Percentiles rank a stretch among this genome's conserved stretches.
Evolutionary conservation across 768 basidiomycete species (phyloP).

Genomic region (Hydnomerulius pinastri): DNA sequence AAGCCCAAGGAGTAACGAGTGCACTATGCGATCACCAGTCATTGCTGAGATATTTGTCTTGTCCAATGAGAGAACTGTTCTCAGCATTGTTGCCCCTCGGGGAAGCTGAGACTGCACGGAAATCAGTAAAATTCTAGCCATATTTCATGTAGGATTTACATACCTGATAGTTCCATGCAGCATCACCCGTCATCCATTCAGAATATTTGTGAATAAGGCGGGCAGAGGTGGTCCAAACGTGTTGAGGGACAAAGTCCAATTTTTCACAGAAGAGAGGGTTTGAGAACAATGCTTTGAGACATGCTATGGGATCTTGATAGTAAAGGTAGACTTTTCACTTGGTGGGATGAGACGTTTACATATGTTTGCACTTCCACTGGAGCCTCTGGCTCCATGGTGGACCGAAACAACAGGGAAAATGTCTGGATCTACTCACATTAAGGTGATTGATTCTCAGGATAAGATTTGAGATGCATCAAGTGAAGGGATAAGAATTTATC

Average conservation of each 20-base stretch:
- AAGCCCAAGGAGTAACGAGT: constrained; percentile 3
- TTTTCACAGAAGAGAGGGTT: too few relatives aligned
- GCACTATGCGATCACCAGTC: neutral
- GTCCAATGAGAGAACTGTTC: neutral
- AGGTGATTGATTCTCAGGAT: too few relatives aligned
- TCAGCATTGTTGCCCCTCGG: constrained; percentile 4
- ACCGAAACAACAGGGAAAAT: too few relatives aligned
- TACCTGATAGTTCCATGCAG: constrained; percentile 17
- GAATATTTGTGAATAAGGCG: constrained; percentile 8
- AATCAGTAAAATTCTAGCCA: neutral
- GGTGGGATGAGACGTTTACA: too few relatives aligned
- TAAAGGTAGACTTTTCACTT: neutral
- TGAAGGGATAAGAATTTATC: too few relatives aligned
- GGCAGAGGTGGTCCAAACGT: neutral
- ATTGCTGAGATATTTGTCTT: constrained; percentile 5
- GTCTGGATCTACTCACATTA: too few relatives aligned
- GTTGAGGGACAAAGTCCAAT: too few relatives aligned
- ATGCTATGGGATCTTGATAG: neutral
- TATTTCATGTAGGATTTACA: neutral
- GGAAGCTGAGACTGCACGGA: neutral
- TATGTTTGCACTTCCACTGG: too few relatives aligned
- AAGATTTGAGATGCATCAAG: too few relatives aligned
- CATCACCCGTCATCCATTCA: constrained; percentile 21
- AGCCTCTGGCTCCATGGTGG: too few relatives aligned
- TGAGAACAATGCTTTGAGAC: neutral